Evolutionary conservation across 2,329 filamentous ascomycete species (phyloP), one percentile per base, ranked within the genome.

Genomic region (Lanzia echinophila): DNA sequence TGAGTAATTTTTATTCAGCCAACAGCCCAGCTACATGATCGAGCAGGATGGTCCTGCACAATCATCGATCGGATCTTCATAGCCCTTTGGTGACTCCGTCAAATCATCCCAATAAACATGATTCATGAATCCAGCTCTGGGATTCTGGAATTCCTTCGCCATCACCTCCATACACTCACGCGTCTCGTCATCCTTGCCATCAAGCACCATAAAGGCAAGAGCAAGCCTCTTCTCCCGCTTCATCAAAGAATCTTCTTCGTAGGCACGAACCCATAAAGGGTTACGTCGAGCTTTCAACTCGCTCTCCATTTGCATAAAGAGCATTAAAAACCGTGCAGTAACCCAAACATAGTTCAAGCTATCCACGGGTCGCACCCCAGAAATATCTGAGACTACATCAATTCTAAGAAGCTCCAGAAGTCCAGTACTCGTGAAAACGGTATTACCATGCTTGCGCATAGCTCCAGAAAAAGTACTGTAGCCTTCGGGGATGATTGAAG

Each of bases 321-420:
- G 28, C 3, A 60, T 33, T 43, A 69, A 46, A 11, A 70, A 60
- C 6, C 33, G 19, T 0, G 39, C 39, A 3, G 63, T 66, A 1
- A 67, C 58, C 47, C 53, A 65, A 10, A 70, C 15, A 41, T 69
- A 72, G 57, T 73, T 73, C 5, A 72, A 17, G 19, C 63, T 63
- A 0, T 66, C 70, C 1, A 69, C n/a, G 3, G 68, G 68, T 1
- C 38, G 19, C 3, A 58, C 32, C 22, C 67, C 64, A 43, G 61
- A 64, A 6, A 72, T 54, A 47, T 71, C 67, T 47, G 45, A 47
- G 19, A 52, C 19, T 36, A 72, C 46, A 51, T 70, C 65, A 20
- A 46, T 10, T 48, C 66, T 64, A 36, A 68, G 38, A 5, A 66
- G 10, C 17, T 60, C 50, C 36, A 68, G 59, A 3, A 67, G 41